phyloP scores from a whole-genome alignment of 2,329 filamentous ascomycete genomes.

The Xylaria sp. region DNA sequence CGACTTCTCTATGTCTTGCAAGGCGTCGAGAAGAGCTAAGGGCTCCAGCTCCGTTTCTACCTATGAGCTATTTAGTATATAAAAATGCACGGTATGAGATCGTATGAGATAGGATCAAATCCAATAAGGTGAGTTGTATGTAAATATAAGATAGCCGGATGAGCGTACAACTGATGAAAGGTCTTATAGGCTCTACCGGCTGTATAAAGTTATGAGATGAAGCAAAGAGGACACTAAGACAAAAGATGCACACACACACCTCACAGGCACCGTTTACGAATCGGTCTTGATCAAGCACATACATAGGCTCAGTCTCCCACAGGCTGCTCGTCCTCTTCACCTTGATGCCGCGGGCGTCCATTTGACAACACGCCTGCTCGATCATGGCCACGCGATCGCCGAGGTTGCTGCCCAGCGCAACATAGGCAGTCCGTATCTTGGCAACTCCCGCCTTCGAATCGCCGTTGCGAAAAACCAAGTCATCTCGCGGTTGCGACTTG shows the following conservation, averaged over 20 bases:
- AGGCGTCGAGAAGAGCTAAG: conserved; percentile 76
- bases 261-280: conserved; percentile 95
- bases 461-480: conserved; percentile 36
- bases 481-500: conserved; percentile 34
- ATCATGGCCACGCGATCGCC: conserved; percentile 87
- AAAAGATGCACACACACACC: conserved; percentile 58
- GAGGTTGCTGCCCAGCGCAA: conserved; percentile 93
- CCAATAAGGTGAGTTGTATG: not conserved
- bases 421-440: conserved; percentile 68
- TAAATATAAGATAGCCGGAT: not conserved
- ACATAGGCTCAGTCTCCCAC: conserved; percentile 98
- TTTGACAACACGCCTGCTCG: conserved; percentile 81
- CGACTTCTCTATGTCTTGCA: conserved; percentile 84
- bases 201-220: not conserved
- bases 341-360: conserved; percentile 77
- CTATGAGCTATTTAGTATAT: conserved; percentile 55
- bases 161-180: not conserved
- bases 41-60: conserved; percentile 83
- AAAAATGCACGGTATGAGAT: not conserved
- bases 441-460: conserved; percentile 41
- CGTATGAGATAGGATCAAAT: not conserved
- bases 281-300: conserved; percentile 85
- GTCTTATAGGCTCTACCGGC: not conserved
- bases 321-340: conserved; percentile 85
- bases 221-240: not conserved